Evolutionary conservation across 139 green algal genomes (phyloP), one percentile per base, ranked within the genome.

Genomic region (Chlorella sp.): DNA sequence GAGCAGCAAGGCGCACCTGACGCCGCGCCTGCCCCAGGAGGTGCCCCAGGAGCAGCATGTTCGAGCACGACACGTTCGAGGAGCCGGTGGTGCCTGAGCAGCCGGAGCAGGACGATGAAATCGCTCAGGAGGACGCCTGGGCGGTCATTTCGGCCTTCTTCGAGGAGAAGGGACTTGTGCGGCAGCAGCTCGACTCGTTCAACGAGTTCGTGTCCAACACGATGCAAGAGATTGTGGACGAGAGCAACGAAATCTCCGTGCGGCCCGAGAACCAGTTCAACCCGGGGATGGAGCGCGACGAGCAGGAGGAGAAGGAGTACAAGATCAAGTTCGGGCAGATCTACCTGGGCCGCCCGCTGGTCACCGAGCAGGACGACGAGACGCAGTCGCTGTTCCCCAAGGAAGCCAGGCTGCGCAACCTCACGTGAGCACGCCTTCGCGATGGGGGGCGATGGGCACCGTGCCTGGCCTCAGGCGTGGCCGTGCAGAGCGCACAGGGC

Each of bases 111-210:
- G 66, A 71, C 2, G 66, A 71, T 5, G 66, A 71, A n/a, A 71
- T 71, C n/a, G 4, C 35, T 61, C 66, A 89, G 65, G 81, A 89
- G 74, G 82, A 90, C 62, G 77, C 82, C 3, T 88, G 83, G 83
- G 80, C 77, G 34, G 83, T 88, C 26, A 86, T 88, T 51, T 77
- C 75, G 4, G 77, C 80, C 0, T 99, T 97, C 62, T 99, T 99
- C 68, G 88, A 96, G 65, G 89, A 96, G 63, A 98, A 98, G 75
- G 93, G 93, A 30, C 83, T 99, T 1, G 96, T 99, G 32, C 85
- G 92, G 22, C 96, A 99, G 89, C 95, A 99, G 87, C 87, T 99
- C 55, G 95, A 99, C 80, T 97, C 92, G 0, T 99, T 98, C 85
- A 96, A 98, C 64, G 91, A 99, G 79, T 99, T 99, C 77, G 88